phyloP scores from a whole-genome alignment of 306 rosid genomes.

The Malus asiatica region DNA sequence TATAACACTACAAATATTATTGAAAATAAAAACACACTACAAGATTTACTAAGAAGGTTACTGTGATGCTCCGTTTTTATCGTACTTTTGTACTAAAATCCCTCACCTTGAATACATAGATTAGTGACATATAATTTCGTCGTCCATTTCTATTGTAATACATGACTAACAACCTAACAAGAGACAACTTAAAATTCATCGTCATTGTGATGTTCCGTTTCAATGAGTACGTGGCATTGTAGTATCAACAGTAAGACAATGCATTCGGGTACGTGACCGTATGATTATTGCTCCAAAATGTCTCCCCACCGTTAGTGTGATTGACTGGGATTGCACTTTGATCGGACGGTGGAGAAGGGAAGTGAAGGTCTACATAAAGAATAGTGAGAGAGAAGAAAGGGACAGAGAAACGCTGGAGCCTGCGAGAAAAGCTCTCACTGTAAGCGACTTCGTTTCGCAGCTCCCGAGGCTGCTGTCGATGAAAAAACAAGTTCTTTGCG shows the following conservation, averaged over 20 bases:
- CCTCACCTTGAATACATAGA: too few species aligned
- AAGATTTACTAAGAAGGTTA: too few species aligned
- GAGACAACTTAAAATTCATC: too few species aligned
- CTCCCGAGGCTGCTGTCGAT: conserved; percentile 46
- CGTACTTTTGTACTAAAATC: too few species aligned
- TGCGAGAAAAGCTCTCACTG: conserved; percentile 47
- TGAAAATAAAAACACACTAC: too few species aligned
- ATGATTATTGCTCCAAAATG: not conserved
- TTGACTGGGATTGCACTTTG: not conserved
- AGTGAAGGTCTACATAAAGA: not conserved
- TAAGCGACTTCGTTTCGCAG: conserved; percentile 37
- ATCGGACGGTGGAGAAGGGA: conserved; percentile 1
- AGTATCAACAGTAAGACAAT: too few species aligned
- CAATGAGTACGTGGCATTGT: too few species aligned
- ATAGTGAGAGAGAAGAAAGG: not conserved
- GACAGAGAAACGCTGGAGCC: conserved; percentile 29
- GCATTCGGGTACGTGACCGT: not conserved
- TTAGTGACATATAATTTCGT: too few species aligned
- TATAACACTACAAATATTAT: too few species aligned
- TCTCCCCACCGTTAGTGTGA: not conserved
- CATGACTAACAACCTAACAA: too few species aligned
- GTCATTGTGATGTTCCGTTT: too few species aligned
- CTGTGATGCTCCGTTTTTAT: too few species aligned
- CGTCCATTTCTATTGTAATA: not conserved
- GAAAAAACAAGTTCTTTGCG: not conserved